These are phyloP conservation scores for Dryas drummondii DNA, from an alignment of 306 rosid species.

Conservation along the genomic window DNA sequence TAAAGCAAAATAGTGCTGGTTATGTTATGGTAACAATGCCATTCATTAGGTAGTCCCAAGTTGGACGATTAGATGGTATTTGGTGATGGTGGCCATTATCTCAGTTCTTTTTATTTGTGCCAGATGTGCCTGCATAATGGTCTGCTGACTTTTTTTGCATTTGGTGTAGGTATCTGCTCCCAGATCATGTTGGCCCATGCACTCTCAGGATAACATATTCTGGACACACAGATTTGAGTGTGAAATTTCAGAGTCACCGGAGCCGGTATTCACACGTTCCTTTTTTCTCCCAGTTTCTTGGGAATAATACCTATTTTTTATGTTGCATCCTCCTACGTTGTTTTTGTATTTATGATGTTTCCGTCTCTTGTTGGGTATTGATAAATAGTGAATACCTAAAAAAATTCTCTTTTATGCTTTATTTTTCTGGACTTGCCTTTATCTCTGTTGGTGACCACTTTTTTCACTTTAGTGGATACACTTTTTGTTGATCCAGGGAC, in stretches of 20 bases:
- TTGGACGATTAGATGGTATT: slow-evolving; percentile 3
- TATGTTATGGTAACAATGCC: slow-evolving; percentile 17
- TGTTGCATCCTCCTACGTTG: background rate
- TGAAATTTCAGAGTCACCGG: slow-evolving; percentile 95
- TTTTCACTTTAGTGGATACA: slow-evolving; percentile 9
- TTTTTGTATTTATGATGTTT: background rate
- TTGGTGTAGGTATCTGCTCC: slow-evolving; percentile 71
- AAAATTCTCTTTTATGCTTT: background rate
- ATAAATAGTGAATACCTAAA: background rate
- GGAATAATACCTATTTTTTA: background rate
- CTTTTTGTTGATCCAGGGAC: slow-evolving; percentile 66
- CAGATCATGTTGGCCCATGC: slow-evolving; percentile 86
- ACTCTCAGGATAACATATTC: slow-evolving; percentile 90
- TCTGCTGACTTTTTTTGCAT: slow-evolving; percentile 2
- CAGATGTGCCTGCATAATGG: slow-evolving; percentile 23
- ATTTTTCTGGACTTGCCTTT: background rate
- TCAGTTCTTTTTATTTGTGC: background rate
- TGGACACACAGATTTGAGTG: slow-evolving; percentile 95
- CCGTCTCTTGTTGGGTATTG: background rate
- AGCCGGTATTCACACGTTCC: slow-evolving; percentile 65
- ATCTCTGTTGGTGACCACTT: background rate
- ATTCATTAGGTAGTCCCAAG: slow-evolving; percentile 8
- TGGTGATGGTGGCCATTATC: slow-evolving; percentile 1
- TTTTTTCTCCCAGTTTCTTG: background rate
- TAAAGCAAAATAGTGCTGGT: slow-evolving; percentile 13